Percentiles rank a stretch among this genome's conserved stretches.
phyloP scores from a whole-genome alignment of 1,284 basidiomycete genomes.

The Ceraceosorus guamensis region DNA sequence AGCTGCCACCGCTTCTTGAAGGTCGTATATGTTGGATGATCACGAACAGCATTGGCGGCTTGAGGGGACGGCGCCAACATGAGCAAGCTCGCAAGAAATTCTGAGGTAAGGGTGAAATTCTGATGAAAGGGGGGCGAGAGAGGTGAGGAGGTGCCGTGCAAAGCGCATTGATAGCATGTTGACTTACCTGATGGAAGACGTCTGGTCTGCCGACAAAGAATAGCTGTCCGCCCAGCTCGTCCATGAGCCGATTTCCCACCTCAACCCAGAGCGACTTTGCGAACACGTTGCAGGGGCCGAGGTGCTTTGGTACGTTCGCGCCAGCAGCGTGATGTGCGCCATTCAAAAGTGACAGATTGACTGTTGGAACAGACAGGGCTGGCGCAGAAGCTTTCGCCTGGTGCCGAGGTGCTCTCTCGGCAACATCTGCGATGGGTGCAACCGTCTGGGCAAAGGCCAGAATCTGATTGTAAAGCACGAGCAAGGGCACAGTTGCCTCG shows the following conservation, averaged over 20 bases:
- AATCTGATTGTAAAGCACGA: too few species aligned
- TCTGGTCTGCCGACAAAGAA: conserved; percentile 85
- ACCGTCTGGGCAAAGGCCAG: too few species aligned
- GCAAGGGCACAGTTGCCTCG: too few species aligned
- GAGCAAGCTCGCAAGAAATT: conserved; percentile 78
- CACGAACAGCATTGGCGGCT: conserved; percentile 38
- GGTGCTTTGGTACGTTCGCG: neutral
- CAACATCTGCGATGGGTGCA: too few species aligned
- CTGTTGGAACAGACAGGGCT: too few species aligned
- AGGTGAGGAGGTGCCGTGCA: neutral
- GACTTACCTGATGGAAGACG: conserved; percentile 60
- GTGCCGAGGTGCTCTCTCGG: too few species aligned
- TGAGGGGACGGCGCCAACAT: conserved; percentile 64
- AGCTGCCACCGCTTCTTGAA: conserved; percentile 89
- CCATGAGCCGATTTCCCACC: conserved; percentile 67
- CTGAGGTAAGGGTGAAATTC: conserved; percentile 72
- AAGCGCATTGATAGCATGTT: neutral
- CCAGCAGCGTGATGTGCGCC: too few species aligned
- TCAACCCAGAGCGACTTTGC: conserved; percentile 77
- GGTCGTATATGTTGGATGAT: conserved; percentile 62
- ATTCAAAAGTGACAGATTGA: too few species aligned
- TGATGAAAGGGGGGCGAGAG: neutral
- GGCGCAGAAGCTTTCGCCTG: too few species aligned
- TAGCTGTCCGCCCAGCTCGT: conserved; percentile 70
- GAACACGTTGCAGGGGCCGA: conserved; percentile 24